Base-by-base conservation (phyloP, 1,139 yeast genomes). In the Blastobotrys arbuscula region DNA sequence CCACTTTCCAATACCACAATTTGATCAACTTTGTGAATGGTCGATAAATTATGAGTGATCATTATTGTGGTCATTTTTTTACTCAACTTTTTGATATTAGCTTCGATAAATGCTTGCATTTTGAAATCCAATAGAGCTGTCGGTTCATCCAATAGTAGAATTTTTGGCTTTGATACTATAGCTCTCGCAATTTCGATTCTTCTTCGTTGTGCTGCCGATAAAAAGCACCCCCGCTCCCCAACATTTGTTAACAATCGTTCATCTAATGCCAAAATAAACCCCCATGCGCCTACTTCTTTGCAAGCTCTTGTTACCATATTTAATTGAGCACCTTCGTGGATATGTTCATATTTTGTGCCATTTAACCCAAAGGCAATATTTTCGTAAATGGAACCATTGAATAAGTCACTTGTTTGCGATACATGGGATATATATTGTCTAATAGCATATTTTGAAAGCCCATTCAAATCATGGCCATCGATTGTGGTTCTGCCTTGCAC, bases 391-490 rank as follows among this genome's bases (percentile, higher is more conserved):
- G 95, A 80, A 1, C 97, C 97, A 45, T 94, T 84, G 73, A 89
- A 88, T 49, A 92, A 71, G n/a, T 86, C 78, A 0, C 97, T 96
- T 59, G 90, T 97, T 66, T 92, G 98, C 55, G 87, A 94, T 2
- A 92, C 97, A 51, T 87, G 85, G 10, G 97, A 97, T 28, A 89
- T 68, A 50, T 82, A 77, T 33, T 82, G 69, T 55, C 97, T 74
- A 59, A 86, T 72, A 24, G 83, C 78, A 65, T 88, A 87, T 41
- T 86, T 78, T 58, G 87, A 87, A 53, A 84, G 73, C 26, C 78
- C 75, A 8, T 77, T 70, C 44, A 92, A 79, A 56, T 85, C 78
- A 56, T 83, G 79, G 15, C 80, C 83, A 59, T 89, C 94, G 35
- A 90, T 76, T 18, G 74, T 61, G 40, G 90, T 81, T 35, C 66